phyloP scores from a whole-genome alignment of 768 basidiomycete species.

The Clitopilus passeckerianus region DNA sequence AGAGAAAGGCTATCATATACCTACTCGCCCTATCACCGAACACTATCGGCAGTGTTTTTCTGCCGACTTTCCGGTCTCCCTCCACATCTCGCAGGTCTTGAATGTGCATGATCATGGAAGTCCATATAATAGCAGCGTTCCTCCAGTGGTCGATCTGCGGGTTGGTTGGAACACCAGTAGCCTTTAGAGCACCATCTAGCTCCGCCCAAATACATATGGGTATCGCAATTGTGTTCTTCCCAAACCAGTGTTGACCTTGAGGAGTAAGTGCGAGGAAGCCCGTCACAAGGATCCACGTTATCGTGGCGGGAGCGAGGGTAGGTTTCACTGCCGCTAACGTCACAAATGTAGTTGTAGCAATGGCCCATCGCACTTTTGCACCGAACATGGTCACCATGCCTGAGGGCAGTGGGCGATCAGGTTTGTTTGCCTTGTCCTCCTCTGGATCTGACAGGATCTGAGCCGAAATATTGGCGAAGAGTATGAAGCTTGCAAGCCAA shows the following conservation, averaged over 20 bases:
- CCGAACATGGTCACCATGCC: slow-evolving; percentile 12
- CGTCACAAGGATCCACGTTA: slow-evolving; percentile 7
- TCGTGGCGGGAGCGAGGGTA: slow-evolving; percentile 4
- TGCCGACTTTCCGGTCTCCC: neutral
- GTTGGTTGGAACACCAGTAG: neutral
- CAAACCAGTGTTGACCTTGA: slow-evolving; percentile 12
- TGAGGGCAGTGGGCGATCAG: slow-evolving; percentile 15
- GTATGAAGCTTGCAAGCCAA: slow-evolving; percentile 10
- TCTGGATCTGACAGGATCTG: slow-evolving; percentile 11
- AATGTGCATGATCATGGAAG: neutral
- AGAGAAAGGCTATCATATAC: neutral
- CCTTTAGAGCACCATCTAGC: slow-evolving; percentile 7
- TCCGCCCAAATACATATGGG: slow-evolving; percentile 9
- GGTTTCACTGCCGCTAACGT: slow-evolving; percentile 4
- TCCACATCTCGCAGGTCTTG: neutral
- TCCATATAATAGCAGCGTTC: neutral
- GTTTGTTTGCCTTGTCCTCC: slow-evolving; percentile 18
- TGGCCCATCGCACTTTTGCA: slow-evolving; percentile 10
- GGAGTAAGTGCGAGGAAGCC: slow-evolving; percentile 8
- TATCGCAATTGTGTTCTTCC: slow-evolving; percentile 9
- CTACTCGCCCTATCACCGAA: neutral
- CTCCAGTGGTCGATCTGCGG: neutral
- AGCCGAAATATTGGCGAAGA: slow-evolving; percentile 14
- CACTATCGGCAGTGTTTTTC: slow-evolving; percentile 1
- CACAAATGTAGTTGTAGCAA: slow-evolving; percentile 5